Conservation (phyloP, 495 filamentous ascomycete genomes). For the Annulohypoxylon bovei region DNA sequence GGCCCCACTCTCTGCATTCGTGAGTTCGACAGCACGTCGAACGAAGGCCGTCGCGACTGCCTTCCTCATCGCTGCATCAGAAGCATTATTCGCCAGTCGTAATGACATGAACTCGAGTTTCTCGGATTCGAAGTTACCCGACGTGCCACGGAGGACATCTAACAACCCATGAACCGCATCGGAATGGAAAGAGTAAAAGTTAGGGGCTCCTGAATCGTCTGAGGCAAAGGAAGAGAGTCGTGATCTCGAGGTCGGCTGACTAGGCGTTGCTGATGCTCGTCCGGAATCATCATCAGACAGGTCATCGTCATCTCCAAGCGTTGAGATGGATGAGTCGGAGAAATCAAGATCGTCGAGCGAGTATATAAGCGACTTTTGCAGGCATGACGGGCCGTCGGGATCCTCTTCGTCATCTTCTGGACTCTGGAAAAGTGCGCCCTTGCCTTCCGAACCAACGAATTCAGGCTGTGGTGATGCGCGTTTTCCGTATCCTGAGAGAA, state of each 20-base stretch:
- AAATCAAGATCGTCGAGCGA: constrained; percentile 71
- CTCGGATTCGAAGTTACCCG: constrained; percentile 82
- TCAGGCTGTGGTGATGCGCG: constrained; percentile 61
- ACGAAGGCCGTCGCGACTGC: constrained; percentile 87
- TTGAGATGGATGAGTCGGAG: constrained; percentile 82
- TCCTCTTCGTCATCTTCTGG: constrained; percentile 62
- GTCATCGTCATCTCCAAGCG: constrained; percentile 55
- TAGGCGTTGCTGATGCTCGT: constrained; percentile 36
- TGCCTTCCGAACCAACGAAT: constrained; percentile 65
- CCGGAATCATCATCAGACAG: constrained; percentile 52
- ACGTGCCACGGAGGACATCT: constrained; percentile 72
- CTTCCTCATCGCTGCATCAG: constrained; percentile 84
- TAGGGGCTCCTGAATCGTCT: constrained; percentile 54
- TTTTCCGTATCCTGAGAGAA: constrained; percentile 48
- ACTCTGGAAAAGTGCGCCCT: constrained; percentile 61
- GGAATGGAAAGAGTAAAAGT: constrained; percentile 78
- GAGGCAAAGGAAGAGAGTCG: constrained; percentile 64
- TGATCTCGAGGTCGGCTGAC: constrained; percentile 47
- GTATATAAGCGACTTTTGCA: constrained; percentile 69
- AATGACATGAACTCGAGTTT: constrained; percentile 90
- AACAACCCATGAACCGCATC: constrained; percentile 87
- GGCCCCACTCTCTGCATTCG: constrained; percentile 62
- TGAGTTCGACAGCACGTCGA: constrained; percentile 78
- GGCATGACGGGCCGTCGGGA: constrained; percentile 48
- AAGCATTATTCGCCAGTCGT: constrained; percentile 87